These are phyloP conservation scores for Groenewaldozyma tartarivorans DNA, from an alignment of 805 yeast genomes.

Conservation along the genomic window DNA sequence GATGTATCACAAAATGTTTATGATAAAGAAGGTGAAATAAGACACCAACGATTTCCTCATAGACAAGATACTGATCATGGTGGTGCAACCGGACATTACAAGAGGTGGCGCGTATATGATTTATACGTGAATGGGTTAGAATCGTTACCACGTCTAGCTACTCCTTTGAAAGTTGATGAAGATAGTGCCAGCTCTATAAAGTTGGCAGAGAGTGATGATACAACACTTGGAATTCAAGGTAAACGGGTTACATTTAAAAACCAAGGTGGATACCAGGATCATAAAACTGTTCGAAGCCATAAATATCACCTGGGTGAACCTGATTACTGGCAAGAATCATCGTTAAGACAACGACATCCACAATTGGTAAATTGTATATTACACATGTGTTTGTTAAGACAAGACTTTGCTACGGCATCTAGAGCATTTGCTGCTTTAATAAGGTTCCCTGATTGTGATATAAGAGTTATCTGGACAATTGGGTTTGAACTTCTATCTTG, in stretches of 20 bases:
- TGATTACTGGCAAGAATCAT: slow-evolving; percentile 1
- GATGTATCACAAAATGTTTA: slow-evolving; percentile 3
- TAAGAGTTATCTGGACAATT: slow-evolving; percentile 16
- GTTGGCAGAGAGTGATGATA: not conserved
- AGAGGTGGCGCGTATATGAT: slow-evolving; percentile 1
- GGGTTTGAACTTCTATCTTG: slow-evolving; percentile 17
- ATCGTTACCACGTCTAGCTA: slow-evolving; percentile 11
- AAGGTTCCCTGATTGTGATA: slow-evolving; percentile 10
- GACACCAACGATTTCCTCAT: not conserved
- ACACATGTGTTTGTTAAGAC: slow-evolving; percentile 10
- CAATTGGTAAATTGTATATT: slow-evolving; percentile 10
- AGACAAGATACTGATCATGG: not conserved
- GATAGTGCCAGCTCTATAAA: slow-evolving; percentile 9
- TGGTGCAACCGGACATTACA: not conserved
- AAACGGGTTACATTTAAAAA: not conserved
- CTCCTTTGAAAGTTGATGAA: slow-evolving; percentile 7
- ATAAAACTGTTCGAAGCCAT: too few species aligned
- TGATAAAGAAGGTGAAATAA: not conserved
- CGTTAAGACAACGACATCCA: slow-evolving; percentile 9
- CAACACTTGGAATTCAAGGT: too few species aligned
- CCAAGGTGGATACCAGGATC: not conserved
- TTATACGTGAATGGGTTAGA: slow-evolving; percentile 9
- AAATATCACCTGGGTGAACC: not conserved
- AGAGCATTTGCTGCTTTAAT: slow-evolving; percentile 14
- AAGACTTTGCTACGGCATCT: slow-evolving; percentile 12